Evolutionary conservation across 179 eudicot species (phyloP).

Genomic region (Silene vulgaris): DNA sequence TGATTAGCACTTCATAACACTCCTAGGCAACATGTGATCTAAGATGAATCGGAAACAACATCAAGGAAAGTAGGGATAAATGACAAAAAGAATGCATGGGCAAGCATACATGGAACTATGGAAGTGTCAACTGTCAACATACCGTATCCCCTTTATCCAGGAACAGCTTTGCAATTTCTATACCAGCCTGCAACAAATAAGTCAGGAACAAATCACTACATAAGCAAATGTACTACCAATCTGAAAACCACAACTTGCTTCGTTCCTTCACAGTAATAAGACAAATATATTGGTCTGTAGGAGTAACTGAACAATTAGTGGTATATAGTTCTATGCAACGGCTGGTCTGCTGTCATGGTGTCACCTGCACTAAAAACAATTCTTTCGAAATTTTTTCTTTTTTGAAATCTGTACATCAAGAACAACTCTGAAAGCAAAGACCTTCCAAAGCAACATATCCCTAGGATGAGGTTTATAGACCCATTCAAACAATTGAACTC

Average conservation of each 20-base stretch:
- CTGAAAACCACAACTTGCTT: neutral
- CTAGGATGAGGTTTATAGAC: neutral
- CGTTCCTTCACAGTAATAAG: neutral
- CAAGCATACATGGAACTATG: conserved; percentile 16
- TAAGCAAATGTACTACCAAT: neutral
- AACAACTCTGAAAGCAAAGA: neutral
- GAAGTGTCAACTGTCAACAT: conserved; percentile 28
- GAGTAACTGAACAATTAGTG: neutral
- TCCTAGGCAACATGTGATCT: neutral
- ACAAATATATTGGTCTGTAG: neutral
- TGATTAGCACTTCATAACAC: neutral
- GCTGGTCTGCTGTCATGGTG: neutral
- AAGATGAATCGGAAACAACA: neutral
- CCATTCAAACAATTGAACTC: neutral
- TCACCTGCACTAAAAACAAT: too few species aligned
- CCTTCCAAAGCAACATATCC: neutral
- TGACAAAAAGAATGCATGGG: neutral
- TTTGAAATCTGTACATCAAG: neutral
- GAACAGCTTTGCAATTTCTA: conserved; percentile 91
- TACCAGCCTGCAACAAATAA: conserved; percentile 73
- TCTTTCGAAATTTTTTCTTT: too few species aligned
- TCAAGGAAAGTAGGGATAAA: neutral
- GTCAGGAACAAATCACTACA: conserved; percentile 1
- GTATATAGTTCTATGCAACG: neutral
- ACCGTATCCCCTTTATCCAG: conserved; percentile 78